Conservation (phyloP, 768 basidiomycete genomes). For the Atractiella rhizophila region DNA sequence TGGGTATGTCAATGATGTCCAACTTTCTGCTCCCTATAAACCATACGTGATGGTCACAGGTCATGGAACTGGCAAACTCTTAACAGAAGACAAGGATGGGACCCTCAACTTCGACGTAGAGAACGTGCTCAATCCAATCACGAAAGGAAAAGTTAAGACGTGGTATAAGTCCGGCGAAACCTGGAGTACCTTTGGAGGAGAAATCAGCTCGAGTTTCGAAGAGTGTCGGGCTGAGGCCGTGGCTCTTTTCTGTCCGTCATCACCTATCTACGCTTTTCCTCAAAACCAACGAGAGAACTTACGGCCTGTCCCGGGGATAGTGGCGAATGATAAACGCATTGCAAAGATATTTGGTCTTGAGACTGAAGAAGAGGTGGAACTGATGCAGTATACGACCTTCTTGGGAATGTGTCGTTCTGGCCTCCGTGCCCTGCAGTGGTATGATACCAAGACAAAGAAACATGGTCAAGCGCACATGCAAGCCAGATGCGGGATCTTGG, state of each 20-base stretch:
- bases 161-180: too few species aligned
- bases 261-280: too few species aligned
- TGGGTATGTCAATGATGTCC: not conserved
- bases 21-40: not conserved
- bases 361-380: conserved; percentile 39
- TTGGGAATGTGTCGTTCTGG: conserved; percentile 62
- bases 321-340: too few species aligned
- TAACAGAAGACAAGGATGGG: conserved; percentile 49
- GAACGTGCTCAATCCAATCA: conserved; percentile 21
- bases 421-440: conserved; percentile 48
- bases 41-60: too few species aligned
- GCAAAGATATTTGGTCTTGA: conserved; percentile 69
- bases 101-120: conserved; percentile 56
- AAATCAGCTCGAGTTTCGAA: too few species aligned
- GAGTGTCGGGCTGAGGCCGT: too few species aligned
- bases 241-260: too few species aligned
- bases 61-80: too few species aligned
- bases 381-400: conserved; percentile 49
- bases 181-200: too few species aligned
- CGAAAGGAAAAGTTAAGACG: too few species aligned
- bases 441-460: conserved; percentile 51
- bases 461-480: conserved; percentile 38
- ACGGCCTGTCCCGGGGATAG: conserved; percentile 56
- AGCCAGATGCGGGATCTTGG: not conserved
- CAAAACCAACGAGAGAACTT: conserved; percentile 43